Base-by-base conservation (phyloP, 495 filamentous ascomycete species). In the Aspergillus campestris region DNA sequence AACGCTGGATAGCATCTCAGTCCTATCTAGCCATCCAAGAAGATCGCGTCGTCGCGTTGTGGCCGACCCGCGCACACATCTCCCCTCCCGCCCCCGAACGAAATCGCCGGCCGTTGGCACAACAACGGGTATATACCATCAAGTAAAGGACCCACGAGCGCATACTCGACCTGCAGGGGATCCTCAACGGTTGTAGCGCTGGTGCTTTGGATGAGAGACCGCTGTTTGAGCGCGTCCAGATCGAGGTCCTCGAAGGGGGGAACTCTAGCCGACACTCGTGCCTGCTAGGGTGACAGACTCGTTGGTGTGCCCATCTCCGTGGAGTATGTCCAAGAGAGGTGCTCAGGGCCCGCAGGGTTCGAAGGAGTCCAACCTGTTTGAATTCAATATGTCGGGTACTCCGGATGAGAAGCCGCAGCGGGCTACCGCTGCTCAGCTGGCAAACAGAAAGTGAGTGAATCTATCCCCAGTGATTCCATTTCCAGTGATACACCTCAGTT, bases 351-450 rank as follows among this genome's bases (percentile, higher is more conserved):
- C 59, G 53, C 62, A 70, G 28, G 60, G 61, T 43, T 52, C 53
- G 31, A 67, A 62, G 36, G 66, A 62, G 7, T 38, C 45, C 8
- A 34, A 60, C 38, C 27, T 59, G 30, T 50, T 58, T 34, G 36
- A 49, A 27, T 66, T 70, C 48, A 60, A 58, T 11, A 70, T 70
- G 67, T 49, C 54, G 40, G 65, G 63, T 35, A 70, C 69, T 48
- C 69, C 69, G 29, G 66, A 70, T 24, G 69, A 73, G 0, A 70
- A 67, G 62, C 67, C 69, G 31, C 61, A 68, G 38, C 68, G 64
- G 56, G 73, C 73, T 30, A 75, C 70, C 14, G 72, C 74, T 15
- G 70, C 73, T 28, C 73, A 75, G 58, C 31, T 78, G 64, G 73
- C 74, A 31, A 65, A 44, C 38, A 65, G 74, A 65, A 76, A 62